A percentile compares a stretch with the other conserved stretches of the same genome.
Evolutionary conservation across 2,329 filamentous ascomycete species (phyloP).

Genomic region (Penicillium brasilianum): DNA sequence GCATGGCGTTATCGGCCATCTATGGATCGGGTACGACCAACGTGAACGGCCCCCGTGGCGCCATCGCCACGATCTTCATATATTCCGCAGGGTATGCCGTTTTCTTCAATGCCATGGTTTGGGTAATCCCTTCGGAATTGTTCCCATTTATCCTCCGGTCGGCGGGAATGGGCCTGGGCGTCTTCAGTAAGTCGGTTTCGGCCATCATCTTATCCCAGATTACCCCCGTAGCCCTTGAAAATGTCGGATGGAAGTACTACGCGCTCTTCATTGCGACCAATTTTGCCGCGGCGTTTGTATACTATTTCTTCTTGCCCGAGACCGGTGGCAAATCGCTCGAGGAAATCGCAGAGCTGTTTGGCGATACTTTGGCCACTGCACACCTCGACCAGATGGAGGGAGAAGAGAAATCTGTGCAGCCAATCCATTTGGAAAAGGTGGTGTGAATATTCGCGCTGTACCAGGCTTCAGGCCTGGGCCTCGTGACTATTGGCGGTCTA

Average conservation of each 20-base stretch:
- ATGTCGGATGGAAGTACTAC: slow-evolving; percentile 49
- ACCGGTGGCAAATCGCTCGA: background rate
- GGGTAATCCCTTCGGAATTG: slow-evolving; percentile 41
- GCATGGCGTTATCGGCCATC: slow-evolving; percentile 33
- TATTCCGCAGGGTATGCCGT: slow-evolving; percentile 44
- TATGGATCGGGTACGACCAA: slow-evolving; percentile 28
- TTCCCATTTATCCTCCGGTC: slow-evolving; percentile 42
- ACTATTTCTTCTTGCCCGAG: slow-evolving; percentile 33
- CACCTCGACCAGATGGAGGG: slow-evolving; percentile 14
- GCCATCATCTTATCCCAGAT: slow-evolving; percentile 40
- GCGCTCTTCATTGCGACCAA: slow-evolving; percentile 44
- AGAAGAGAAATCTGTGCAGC: slow-evolving; percentile 1
- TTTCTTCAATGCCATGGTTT: slow-evolving; percentile 47
- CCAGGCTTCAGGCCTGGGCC: background rate
- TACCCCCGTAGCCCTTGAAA: slow-evolving; percentile 43
- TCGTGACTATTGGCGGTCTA: background rate
- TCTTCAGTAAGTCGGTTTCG: slow-evolving; percentile 36
- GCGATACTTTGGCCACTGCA: slow-evolving; percentile 5
- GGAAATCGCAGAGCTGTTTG: slow-evolving; percentile 9
- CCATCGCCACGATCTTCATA: slow-evolving; percentile 47
- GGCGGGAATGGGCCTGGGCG: slow-evolving; percentile 39
- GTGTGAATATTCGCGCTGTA: background rate
- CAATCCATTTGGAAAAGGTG: background rate
- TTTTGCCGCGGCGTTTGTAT: slow-evolving; percentile 38
- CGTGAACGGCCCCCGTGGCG: slow-evolving; percentile 36